These are phyloP conservation scores for Pseudocercospora vitis DNA, from an alignment of 2,329 filamentous ascomycete genomes.

Conservation along the genomic window DNA sequence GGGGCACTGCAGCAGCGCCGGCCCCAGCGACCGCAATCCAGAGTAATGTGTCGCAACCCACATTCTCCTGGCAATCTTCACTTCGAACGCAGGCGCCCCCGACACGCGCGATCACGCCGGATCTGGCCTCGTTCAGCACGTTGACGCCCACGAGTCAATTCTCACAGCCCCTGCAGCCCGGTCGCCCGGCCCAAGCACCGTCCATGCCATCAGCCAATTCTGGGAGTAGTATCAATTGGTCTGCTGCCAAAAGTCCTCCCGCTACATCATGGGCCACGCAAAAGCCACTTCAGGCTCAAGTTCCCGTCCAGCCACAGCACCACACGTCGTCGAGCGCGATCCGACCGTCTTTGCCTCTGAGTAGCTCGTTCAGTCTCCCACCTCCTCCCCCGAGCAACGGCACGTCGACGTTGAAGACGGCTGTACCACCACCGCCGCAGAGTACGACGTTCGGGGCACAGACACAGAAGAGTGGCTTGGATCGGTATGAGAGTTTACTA, in stretches of 20 bases:
- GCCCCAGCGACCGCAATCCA: slow-evolving; percentile 19
- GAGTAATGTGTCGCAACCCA: slow-evolving; percentile 28
- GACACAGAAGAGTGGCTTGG: slow-evolving; percentile 50
- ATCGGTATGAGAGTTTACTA: slow-evolving; percentile 68
- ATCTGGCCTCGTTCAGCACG: slow-evolving; percentile 38
- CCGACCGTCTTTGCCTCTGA: slow-evolving; percentile 13
- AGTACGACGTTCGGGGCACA: slow-evolving; percentile 15
- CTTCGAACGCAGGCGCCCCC: slow-evolving; percentile 22
- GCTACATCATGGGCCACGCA: slow-evolving; percentile 15
- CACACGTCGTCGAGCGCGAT: slow-evolving; percentile 13
- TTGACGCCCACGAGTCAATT: slow-evolving; percentile 43
- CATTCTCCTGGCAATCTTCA: slow-evolving; percentile 48
- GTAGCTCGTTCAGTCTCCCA: slow-evolving; percentile 27
- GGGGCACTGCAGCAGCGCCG: slow-evolving; percentile 40
- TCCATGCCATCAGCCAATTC: background rate
- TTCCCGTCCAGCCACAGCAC: slow-evolving; percentile 10
- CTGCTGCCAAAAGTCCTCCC: slow-evolving; percentile 38
- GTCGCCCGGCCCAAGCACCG: slow-evolving; percentile 7
- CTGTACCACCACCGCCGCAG: slow-evolving; percentile 37
- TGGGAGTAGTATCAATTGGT: slow-evolving; percentile 53
- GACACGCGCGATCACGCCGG: slow-evolving; percentile 38
- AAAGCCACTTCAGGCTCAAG: background rate
- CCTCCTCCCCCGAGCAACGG: slow-evolving; percentile 40
- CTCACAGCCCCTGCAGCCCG: slow-evolving; percentile 42
- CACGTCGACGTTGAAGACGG: slow-evolving; percentile 40